Conservation (phyloP, 2,329 filamentous ascomycete genomes). For the Trichoderma semiorbis region DNA sequence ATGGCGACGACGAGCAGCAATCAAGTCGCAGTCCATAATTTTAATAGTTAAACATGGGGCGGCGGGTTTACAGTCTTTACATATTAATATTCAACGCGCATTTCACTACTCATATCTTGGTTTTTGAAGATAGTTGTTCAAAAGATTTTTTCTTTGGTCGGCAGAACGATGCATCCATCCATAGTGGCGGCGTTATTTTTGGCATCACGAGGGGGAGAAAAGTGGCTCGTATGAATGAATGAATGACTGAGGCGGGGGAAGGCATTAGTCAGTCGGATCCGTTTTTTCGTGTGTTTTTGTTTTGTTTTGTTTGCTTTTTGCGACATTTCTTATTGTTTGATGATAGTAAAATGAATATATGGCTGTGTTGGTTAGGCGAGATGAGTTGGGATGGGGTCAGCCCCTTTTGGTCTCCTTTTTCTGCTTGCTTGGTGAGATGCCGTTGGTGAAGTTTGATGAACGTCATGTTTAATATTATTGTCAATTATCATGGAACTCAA, state of each 20-base stretch:
- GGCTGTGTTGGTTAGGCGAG: conserved; percentile 7
- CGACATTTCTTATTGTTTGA: neutral
- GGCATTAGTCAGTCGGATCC: neutral
- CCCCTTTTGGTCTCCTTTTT: neutral
- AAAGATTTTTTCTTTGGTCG: neutral
- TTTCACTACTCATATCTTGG: neutral
- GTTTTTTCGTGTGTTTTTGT: neutral
- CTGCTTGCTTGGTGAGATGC: neutral
- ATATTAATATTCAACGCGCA: conserved; percentile 4
- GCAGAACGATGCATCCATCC: neutral
- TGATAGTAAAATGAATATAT: conserved; percentile 11
- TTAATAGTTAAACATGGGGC: neutral
- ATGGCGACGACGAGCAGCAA: conserved; percentile 20
- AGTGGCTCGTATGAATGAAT: neutral
- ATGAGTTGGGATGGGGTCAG: neutral
- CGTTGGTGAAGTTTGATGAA: neutral
- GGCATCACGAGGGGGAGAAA: neutral
- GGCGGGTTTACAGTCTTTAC: neutral
- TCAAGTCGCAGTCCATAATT: conserved; percentile 2
- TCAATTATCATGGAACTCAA: too few relatives aligned
- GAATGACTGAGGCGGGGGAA: neutral
- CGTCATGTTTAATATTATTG: neutral
- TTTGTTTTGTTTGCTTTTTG: neutral
- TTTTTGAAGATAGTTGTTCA: neutral
- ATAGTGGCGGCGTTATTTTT: conserved; percentile 10